Evolutionary conservation across 1,139 yeast genomes (phyloP).

Genomic region (Meyerozyma carpophila): DNA sequence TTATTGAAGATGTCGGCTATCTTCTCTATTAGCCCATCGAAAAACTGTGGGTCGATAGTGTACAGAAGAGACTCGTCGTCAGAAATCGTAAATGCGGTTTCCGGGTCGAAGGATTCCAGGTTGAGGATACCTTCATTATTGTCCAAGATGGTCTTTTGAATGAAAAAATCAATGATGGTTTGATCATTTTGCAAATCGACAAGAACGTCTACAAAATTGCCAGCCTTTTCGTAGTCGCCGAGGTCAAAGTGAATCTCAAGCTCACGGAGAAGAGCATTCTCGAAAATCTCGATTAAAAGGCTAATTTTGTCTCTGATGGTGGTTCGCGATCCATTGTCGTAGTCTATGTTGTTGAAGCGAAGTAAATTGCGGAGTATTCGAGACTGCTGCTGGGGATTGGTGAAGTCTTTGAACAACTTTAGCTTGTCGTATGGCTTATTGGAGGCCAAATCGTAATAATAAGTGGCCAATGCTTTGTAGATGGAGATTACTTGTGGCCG

Average conservation of each 20-base stretch:
- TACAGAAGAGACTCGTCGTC: slow-evolving; percentile 5
- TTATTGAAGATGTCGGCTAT: slow-evolving; percentile 31
- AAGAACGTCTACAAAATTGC: slow-evolving; percentile 31
- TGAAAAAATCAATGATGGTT: slow-evolving; percentile 41
- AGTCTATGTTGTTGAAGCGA: slow-evolving; percentile 34
- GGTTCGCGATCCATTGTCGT: slow-evolving; percentile 26
- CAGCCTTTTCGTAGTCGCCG: slow-evolving; percentile 38
- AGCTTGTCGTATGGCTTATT: slow-evolving; percentile 44
- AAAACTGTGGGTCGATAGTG: slow-evolving; percentile 12
- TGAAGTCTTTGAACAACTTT: slow-evolving; percentile 41
- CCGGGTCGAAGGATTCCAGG: slow-evolving; percentile 19
- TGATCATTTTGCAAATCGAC: slow-evolving; percentile 37
- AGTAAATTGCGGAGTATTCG: slow-evolving; percentile 35
- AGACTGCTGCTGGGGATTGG: slow-evolving; percentile 47
- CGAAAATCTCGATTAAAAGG: slow-evolving; percentile 65
- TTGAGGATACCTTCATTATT: slow-evolving; percentile 29
- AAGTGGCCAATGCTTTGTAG: slow-evolving; percentile 36
- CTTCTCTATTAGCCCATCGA: slow-evolving; percentile 21
- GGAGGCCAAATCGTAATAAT: slow-evolving; percentile 42
- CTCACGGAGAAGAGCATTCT: slow-evolving; percentile 67
- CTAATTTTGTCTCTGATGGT: slow-evolving; percentile 43
- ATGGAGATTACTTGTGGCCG: slow-evolving; percentile 38
- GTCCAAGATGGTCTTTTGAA: slow-evolving; percentile 41
- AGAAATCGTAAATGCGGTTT: slow-evolving; percentile 14
- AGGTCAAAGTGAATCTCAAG: slow-evolving; percentile 57